Evolutionary conservation across 2,329 filamentous ascomycete genomes (phyloP).

Genomic region (Simplicillium aogashimaense): DNA sequence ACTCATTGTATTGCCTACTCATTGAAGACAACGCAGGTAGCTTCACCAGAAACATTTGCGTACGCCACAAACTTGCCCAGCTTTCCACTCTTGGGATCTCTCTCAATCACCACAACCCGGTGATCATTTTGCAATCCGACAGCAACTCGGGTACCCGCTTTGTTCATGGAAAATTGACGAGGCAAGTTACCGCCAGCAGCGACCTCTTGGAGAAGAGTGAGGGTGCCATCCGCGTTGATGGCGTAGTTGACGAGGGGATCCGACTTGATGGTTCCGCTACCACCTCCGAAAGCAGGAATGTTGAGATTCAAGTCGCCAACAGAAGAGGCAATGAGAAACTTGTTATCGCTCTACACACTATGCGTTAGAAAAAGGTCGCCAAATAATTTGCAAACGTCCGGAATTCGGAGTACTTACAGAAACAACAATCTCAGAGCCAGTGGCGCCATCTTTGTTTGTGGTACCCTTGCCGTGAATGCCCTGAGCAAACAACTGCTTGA

Average conservation of each 20-base stretch:
- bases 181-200: slow-evolving; percentile 56
- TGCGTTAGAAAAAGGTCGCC: neutral
- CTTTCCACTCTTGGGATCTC: slow-evolving; percentile 49
- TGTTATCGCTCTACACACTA: slow-evolving; percentile 39
- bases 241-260: slow-evolving; percentile 56
- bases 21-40: slow-evolving; percentile 37
- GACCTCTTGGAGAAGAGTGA: slow-evolving; percentile 46
- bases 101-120: slow-evolving; percentile 49
- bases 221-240: slow-evolving; percentile 40
- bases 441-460: slow-evolving; percentile 27
- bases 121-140: slow-evolving; percentile 54
- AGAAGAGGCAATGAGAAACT: slow-evolving; percentile 58
- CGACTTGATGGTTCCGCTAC: slow-evolving; percentile 36
- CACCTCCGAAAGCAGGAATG: slow-evolving; percentile 31
- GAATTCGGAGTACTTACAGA: slow-evolving; percentile 34
- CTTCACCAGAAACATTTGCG: slow-evolving; percentile 30
- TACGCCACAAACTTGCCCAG: slow-evolving; percentile 37
- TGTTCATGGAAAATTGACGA: slow-evolving; percentile 58
- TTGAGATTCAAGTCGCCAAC: slow-evolving; percentile 49
- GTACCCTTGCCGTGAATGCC: slow-evolving; percentile 35
- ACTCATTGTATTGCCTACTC: slow-evolving; percentile 36
- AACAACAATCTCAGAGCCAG: slow-evolving; percentile 45
- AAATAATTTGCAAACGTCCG: neutral
- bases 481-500: slow-evolving; percentile 35
- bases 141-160: slow-evolving; percentile 51